phyloP scores from a whole-genome alignment of 2,329 filamentous ascomycete species.

The Penicillium sp. region DNA sequence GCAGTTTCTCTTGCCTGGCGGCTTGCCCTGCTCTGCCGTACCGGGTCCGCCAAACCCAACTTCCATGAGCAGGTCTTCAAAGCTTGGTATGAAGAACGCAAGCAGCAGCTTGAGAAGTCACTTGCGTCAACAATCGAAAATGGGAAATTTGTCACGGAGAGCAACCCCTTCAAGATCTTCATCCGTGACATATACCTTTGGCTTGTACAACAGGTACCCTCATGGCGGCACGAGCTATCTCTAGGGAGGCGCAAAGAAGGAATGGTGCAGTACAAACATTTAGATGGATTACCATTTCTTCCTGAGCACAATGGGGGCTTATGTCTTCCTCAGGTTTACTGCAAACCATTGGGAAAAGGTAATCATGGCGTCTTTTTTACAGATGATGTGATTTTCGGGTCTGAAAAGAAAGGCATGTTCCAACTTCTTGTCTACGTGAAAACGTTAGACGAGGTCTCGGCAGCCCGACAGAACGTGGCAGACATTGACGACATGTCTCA shows the following conservation, averaged over 20 bases:
- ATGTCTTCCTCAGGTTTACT: slow-evolving; percentile 39
- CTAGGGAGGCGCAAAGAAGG: slow-evolving; percentile 33
- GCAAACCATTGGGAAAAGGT: slow-evolving; percentile 16
- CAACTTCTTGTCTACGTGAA: no score
- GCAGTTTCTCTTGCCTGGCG: slow-evolving; percentile 41
- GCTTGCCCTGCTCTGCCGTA: slow-evolving; percentile 30
- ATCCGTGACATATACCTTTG: slow-evolving; percentile 37
- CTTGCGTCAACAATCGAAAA: slow-evolving; percentile 39
- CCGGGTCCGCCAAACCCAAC: slow-evolving; percentile 1
- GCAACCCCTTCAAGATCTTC: slow-evolving; percentile 31
- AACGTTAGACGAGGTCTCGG: no score
- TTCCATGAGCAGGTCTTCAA: slow-evolving; percentile 28
- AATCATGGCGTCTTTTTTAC: no score
- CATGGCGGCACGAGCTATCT: slow-evolving; percentile 31
- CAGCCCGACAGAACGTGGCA: no score
- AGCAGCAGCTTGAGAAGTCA: slow-evolving; percentile 41
- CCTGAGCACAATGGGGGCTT: slow-evolving; percentile 32
- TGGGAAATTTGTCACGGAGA: slow-evolving; percentile 35
- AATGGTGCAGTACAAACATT: slow-evolving; percentile 33
- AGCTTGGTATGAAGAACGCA: slow-evolving; percentile 40
- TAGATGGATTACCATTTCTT: slow-evolving; percentile 35
- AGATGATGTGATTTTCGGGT: no score
- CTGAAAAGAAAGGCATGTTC: no score
- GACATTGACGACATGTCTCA: no score
- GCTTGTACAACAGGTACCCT: slow-evolving; percentile 34